phyloP scores from a whole-genome alignment of 306 rosid species.

The Senna tora region DNA sequence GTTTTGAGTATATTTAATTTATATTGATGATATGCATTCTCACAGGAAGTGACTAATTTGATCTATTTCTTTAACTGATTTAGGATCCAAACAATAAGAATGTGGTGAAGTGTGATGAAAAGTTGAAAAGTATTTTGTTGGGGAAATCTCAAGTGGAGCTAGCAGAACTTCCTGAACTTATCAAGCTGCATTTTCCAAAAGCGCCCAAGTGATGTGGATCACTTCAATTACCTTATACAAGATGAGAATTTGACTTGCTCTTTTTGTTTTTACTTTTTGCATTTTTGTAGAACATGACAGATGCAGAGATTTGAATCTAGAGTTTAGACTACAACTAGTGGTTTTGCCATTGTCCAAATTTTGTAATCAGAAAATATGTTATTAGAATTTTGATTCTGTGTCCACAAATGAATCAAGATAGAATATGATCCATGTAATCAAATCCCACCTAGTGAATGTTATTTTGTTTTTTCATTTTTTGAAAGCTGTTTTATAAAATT shows the following conservation, averaged over 20 bases:
- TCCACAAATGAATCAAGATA: no score
- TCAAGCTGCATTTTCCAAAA: conserved; percentile 92
- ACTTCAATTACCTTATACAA: conserved; percentile 17
- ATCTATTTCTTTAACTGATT: conserved; percentile 30
- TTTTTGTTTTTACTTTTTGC: not conserved
- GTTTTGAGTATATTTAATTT: conserved; percentile 2
- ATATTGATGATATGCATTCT: conserved; percentile 9
- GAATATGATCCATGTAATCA: no score
- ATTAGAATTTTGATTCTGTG: no score
- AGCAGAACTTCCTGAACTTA: conserved; percentile 82
- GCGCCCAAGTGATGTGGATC: conserved; percentile 53
- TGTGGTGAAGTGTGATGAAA: conserved; percentile 83
- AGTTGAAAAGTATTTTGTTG: conserved; percentile 66
- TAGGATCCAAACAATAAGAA: conserved; percentile 89
- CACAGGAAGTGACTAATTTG: conserved; percentile 28
- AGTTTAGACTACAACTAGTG: no score
- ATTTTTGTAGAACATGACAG: no score
- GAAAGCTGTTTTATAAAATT: no score
- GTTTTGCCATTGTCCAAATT: no score
- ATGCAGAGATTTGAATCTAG: no score
- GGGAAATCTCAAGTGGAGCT: conserved; percentile 81
- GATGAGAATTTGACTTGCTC: conserved; percentile 23
- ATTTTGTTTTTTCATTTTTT: no score
- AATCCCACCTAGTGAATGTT: no score
- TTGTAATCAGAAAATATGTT: no score